phyloP scores from a whole-genome alignment of 78 protist genomes.

The Pelomyxa schiedti region DNA sequence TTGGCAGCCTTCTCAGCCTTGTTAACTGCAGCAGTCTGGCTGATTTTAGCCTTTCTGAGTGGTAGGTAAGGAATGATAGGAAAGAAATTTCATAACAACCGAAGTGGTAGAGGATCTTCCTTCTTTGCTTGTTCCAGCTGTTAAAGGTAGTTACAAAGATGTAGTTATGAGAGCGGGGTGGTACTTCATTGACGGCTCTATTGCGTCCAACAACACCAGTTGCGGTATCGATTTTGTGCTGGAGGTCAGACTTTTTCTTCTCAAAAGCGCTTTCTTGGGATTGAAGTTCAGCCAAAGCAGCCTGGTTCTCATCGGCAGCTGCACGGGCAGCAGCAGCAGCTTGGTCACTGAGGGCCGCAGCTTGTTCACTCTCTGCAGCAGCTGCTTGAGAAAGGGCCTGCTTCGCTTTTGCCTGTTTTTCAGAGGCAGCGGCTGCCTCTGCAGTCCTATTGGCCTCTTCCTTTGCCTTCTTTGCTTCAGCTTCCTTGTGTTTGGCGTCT shows the following conservation, averaged over 20 bases:
- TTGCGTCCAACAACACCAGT: not conserved
- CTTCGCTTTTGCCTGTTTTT: too few species aligned
- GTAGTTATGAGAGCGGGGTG: too few species aligned
- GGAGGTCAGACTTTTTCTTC: not conserved
- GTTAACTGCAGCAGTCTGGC: not conserved
- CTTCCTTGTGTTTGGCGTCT: too few species aligned
- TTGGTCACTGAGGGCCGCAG: not conserved
- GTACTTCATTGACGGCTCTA: not conserved
- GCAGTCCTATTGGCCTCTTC: too few species aligned
- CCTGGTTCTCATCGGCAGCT: not conserved
- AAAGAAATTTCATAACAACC: too few species aligned
- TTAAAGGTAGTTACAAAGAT: too few species aligned
- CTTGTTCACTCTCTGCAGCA: not conserved
- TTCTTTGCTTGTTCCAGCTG: too few species aligned
- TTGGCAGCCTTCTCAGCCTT: not conserved
- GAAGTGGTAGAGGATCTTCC: too few species aligned
- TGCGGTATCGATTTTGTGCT: not conserved
- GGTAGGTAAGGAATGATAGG: too few species aligned
- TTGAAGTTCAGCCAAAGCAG: not conserved
- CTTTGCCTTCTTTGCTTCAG: too few species aligned
- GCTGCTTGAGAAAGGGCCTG: too few species aligned
- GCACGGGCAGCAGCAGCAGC: not conserved
- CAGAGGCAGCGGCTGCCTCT: too few species aligned
- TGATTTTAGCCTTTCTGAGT: not conserved
- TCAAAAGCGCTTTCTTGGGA: not conserved